phyloP scores from a whole-genome alignment of 345 rosid genomes.

The Eucalyptus regnans region DNA sequence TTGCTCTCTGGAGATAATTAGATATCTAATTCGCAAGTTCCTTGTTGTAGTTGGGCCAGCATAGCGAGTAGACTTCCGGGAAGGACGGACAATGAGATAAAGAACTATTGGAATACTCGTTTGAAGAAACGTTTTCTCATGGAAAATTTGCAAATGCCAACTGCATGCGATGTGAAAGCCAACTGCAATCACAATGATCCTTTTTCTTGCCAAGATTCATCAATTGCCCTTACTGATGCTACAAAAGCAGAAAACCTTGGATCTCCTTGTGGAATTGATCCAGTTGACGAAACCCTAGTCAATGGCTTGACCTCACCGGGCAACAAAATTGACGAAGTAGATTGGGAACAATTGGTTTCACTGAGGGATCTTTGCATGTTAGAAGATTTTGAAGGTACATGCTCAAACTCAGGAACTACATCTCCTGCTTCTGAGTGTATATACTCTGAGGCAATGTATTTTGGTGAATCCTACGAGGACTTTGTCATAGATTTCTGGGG shows the following conservation, averaged over 20 bases:
- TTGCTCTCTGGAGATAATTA: too few relatives aligned
- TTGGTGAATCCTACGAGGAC: not conserved
- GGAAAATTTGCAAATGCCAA: not conserved
- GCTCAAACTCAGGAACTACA: not conserved
- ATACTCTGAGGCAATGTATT: not conserved
- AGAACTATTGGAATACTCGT: constrained; percentile 1
- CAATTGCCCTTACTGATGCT: not conserved
- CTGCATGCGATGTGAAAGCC: not conserved
- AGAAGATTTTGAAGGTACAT: not conserved
- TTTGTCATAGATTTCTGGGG: not conserved
- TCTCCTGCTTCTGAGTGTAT: not conserved
- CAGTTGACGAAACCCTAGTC: not conserved
- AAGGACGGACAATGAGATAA: constrained; percentile 2
- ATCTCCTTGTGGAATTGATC: not conserved
- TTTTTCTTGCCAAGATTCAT: not conserved
- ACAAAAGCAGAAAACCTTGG: not conserved
- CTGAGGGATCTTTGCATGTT: not conserved
- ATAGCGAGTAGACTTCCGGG: not conserved
- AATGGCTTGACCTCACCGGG: not conserved
- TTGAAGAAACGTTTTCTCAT: not conserved
- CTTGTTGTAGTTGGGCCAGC: not conserved
- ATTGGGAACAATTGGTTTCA: not conserved
- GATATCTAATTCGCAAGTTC: not conserved
- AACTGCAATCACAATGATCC: not conserved
- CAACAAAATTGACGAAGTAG: not conserved